Evolutionary conservation across 2,329 filamentous ascomycete genomes (phyloP), one percentile per base, ranked within the genome.

Genomic region (Piedraia hortae): DNA sequence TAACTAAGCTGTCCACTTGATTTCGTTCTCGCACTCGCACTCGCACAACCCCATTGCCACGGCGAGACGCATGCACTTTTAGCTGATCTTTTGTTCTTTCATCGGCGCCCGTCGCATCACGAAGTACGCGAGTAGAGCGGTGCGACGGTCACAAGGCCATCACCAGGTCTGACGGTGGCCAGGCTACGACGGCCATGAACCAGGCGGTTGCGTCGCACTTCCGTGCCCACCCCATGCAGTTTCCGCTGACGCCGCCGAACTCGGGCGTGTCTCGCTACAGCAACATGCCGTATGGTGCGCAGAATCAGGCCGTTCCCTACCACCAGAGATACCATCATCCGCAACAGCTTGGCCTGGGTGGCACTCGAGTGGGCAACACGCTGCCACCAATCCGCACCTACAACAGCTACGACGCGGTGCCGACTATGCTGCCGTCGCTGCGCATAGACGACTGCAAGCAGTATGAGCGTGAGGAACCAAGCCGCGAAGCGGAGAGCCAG

Each of bases 181-280:
- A n/a, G n/a, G n/a, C n/a, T n/a, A n/a, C n/a, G n/a, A n/a, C n/a
- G n/a, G n/a, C n/a, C n/a, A n/a, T n/a, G n/a, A n/a, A n/a, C n/a
- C n/a, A n/a, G n/a, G n/a, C n/a, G n/a, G n/a, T n/a, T n/a, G n/a
- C n/a, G n/a, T n/a, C n/a, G n/a, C n/a, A n/a, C n/a, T n/a, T n/a
- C n/a, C n/a, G n/a, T n/a, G n/a, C n/a, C n/a, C n/a, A n/a, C n/a
- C n/a, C n/a, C n/a, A n/a, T n/a, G n/a, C 39, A 42, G 26, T 38
- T 51, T 21, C 50, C 49, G 28, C 45, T 54, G 28, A 56, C 53
- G 21, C 53, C 53, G 6, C 53, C 52, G 27, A 52, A 55, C 34
- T 47, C 45, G 28, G 53, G 48, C 28, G 46, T 43, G 34, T 41
- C 41, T 27, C 31, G 28, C 13, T 41, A 39, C 33, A 36, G 33